Evolutionary conservation across 164 flowering plant species (phyloP), one percentile per base, ranked within the genome.

Genomic region (Piper longum): DNA sequence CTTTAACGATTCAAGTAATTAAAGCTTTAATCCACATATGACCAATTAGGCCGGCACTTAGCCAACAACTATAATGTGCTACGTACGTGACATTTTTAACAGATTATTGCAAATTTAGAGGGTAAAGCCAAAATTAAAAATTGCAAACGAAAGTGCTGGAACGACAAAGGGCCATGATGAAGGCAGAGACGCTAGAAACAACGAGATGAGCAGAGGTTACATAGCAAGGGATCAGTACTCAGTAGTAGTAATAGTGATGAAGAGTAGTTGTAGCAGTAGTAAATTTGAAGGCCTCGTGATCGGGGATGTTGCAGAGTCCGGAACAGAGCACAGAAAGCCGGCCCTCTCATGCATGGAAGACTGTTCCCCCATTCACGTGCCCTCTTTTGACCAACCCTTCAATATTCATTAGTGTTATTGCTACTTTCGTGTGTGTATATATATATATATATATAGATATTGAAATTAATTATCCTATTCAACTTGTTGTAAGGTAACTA

Each of bases 351-450:
- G 67, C 70, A 60, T 75, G 65, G 90, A 83, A 85, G 96, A 89
- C 96, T 89, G 96, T 85, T 79, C 90, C 85, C 44, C 58, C 72
- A 73, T 85, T 89, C 96, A 89, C 96, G 91, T 89, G 96, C 82
- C 71, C 69, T 80, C 86, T 81, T 89, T 89, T 86, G 91, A 86
- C 91, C 74, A 74, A 71, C 79, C 82, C 54, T 69, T 74, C 36
- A 26, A 26, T 26, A 26, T 26, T 26, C 36, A 26, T 26, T 26
- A 26, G 36, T 26, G 36, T 26, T 26, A 26, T 26, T 26, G 36
- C 36, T 26, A 26, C 36, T 26, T 26, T 26, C 36, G 36, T 26
- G 2, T 26, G 2, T 26, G 2, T 26, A 26, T 26, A 14, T 9
- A 12, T 14, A 44, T 58, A 7, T 41, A 4, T 7, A 61, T 57